Conservation (phyloP, 2,329 filamentous ascomycete genomes). For the Alternaria alternata region DNA sequence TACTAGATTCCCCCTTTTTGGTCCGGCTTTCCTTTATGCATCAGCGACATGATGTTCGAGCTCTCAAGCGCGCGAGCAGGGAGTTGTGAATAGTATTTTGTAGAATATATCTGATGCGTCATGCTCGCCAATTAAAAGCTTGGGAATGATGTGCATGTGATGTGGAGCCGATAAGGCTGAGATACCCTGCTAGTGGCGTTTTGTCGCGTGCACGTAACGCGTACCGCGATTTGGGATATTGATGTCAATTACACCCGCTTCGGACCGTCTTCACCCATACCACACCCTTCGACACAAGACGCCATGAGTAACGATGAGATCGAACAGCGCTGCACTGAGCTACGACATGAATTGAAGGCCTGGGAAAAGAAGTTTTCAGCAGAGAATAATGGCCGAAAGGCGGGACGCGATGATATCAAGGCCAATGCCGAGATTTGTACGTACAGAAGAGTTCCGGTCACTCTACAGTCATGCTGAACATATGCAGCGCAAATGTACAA, state of each 20-base stretch:
- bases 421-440: conserved; percentile 74
- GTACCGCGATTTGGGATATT: conserved; percentile 39
- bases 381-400: conserved; percentile 71
- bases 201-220: conserved; percentile 39
- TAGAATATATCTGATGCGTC: conserved; percentile 49
- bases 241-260: conserved; percentile 25
- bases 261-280: conserved; percentile 15
- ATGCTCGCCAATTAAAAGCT: conserved; percentile 36
- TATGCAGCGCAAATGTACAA: conserved; percentile 74
- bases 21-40: conserved; percentile 41
- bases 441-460: conserved; percentile 23
- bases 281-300: conserved; percentile 15
- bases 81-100: conserved; percentile 53
- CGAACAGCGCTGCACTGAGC: conserved; percentile 80
- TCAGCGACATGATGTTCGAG: conserved; percentile 46
- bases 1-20: conserved; percentile 64
- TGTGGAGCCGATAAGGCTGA: conserved; percentile 33
- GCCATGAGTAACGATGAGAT: conserved; percentile 41
- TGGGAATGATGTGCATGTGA: conserved; percentile 9
- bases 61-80: conserved; percentile 39
- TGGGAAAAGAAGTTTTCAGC: conserved; percentile 76
- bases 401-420: conserved; percentile 78
- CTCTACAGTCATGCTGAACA: conserved; percentile 19
- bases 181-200: conserved; percentile 25
- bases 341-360: conserved; percentile 75